A percentile compares a stretch with the other conserved stretches of the same genome.
These are phyloP conservation scores for Eleusine indica DNA, from an alignment of 176 grass and related monocot genomes.

Conservation along the genomic window DNA sequence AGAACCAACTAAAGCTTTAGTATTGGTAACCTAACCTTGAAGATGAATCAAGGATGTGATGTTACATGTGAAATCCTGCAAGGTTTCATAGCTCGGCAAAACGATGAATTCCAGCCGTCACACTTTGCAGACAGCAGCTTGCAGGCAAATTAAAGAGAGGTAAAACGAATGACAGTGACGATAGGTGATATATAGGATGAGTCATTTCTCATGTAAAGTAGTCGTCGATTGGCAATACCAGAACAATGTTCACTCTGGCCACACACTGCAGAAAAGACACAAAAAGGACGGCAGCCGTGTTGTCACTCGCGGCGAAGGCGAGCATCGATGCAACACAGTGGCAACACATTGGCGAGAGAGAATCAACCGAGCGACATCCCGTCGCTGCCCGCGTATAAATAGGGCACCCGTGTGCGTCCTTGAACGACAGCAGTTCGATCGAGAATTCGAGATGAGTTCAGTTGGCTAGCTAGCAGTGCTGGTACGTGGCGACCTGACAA, in stretches of 20 bases:
- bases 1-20: background rate
- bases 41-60: background rate
- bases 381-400: slow-evolving; percentile 39
- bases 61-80: background rate
- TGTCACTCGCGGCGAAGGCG: background rate
- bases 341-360: slow-evolving; percentile 1
- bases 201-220: background rate
- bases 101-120: background rate
- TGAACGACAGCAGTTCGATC: background rate
- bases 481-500: slow-evolving; percentile 2
- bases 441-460: background rate
- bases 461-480: background rate
- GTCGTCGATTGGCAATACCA: background rate
- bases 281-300: background rate
- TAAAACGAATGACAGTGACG: background rate
- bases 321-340: background rate
- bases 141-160: background rate
- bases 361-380: background rate
- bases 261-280: background rate
- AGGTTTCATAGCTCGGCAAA: background rate
- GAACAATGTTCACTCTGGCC: background rate
- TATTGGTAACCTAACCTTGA: background rate
- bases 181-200: no score
- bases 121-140: background rate
- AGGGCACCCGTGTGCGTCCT: background rate